Percentiles rank a stretch among this genome's conserved stretches.
Evolutionary conservation across 1,139 yeast genomes (phyloP).

Genomic region (Hyphopichia khmerensis): DNA sequence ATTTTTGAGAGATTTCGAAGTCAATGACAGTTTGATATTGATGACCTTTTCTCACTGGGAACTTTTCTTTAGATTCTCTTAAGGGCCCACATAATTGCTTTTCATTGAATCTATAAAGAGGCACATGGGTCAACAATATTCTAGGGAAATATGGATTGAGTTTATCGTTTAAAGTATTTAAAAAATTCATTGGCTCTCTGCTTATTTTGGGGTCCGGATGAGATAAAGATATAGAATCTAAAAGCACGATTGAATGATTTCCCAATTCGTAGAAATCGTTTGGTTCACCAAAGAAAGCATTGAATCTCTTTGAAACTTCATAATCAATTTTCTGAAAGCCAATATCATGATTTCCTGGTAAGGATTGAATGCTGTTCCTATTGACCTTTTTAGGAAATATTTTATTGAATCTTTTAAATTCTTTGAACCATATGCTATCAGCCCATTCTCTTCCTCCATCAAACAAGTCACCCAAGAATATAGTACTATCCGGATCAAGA

Average conservation of each 20-base stretch:
- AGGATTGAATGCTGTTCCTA: conserved; percentile 50
- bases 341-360: conserved; percentile 96
- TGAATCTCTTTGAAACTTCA: conserved; percentile 58
- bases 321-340: conserved; percentile 76
- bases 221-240: conserved; percentile 82
- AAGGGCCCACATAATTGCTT: conserved; percentile 62
- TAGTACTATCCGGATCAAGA: conserved; percentile 71
- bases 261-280: conserved; percentile 58
- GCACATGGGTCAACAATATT: conserved; percentile 77
- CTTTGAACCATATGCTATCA: conserved; percentile 61
- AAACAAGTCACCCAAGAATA: conserved; percentile 87
- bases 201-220: conserved; percentile 28
- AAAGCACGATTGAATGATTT: conserved; percentile 71
- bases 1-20: conserved; percentile 21
- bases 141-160: conserved; percentile 50
- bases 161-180: conserved; percentile 17
- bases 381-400: conserved; percentile 57
- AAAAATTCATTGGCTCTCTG: conserved; percentile 24
- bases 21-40: conserved; percentile 77
- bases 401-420: conserved; percentile 61
- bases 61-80: conserved; percentile 59
- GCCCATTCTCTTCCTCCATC: conserved; percentile 95
- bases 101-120: conserved; percentile 59
- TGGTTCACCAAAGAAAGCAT: conserved; percentile 69
- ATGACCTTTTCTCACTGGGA: conserved; percentile 69